Evolutionary conservation across 2,329 filamentous ascomycete species (phyloP), one percentile per base, ranked within the genome.

Genomic region (Aphanoascus verrucosus): DNA sequence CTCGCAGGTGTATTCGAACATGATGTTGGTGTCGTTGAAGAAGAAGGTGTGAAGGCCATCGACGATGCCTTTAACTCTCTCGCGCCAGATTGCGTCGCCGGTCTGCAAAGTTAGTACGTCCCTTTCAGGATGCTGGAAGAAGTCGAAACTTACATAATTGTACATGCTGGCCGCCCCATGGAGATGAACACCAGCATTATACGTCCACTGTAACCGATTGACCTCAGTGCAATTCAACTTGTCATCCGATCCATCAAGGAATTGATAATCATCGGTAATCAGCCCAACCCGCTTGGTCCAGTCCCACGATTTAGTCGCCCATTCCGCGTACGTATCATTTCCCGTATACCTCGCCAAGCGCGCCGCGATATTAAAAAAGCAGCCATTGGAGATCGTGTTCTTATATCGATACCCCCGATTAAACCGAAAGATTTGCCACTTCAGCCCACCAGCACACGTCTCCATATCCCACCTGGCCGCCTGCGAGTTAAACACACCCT

Each of bases 401-500:
- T 76, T 75, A 62, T 77, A 74, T 48, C 72, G 65, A 59, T 72
- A 78, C 7, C 75, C 75, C 42, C 66, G 69, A 59, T 76, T 77
- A 65, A 75, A 76, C 5, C 69, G 66, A 61, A 72, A 89, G 54
- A 93, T 85, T 69, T 93, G 87, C 88, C 88, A 94, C 56, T 84
- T 78, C 58, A 94, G 70, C 7, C 88, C 88, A 47, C 88, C 88
- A 43, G 70, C 73, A 68, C 88, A 93, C 1, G 72, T 74, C 0
- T 69, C 63, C 11, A 68, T 70, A 59, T 90, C 83, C 83, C 86
- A 90, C 19, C 86, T 78, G 12, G 68, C 68, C 1, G 79, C 79
- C 64, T 87, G 87, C 54, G 84, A 80, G 71, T 90, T 88, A 68
- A 89, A 93, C 6, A 88, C 84, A 11, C 82, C 83, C 66, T 87